These are phyloP conservation scores for Populus alba DNA, from an alignment of 345 rosid genomes.

Conservation along the genomic window DNA sequence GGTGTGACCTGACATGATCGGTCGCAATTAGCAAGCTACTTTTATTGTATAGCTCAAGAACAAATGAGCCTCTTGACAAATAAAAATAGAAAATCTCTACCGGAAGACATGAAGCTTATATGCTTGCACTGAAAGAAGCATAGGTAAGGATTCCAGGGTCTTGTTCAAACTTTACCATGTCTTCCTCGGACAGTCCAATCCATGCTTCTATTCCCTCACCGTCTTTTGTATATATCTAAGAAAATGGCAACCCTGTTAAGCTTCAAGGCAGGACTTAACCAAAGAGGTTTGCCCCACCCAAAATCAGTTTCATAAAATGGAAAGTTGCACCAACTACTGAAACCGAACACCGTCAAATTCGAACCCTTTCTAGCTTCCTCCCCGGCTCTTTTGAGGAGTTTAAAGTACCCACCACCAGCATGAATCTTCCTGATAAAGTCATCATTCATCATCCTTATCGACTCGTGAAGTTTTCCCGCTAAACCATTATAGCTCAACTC, in stretches of 20 bases:
- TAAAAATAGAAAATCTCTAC: not conserved
- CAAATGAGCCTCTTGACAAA: not conserved
- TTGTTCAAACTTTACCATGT: constrained; percentile 20
- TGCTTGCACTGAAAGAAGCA: constrained; percentile 17
- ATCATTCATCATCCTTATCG: constrained; percentile 5
- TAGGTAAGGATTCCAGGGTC: constrained; percentile 13
- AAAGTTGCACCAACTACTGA: constrained; percentile 27
- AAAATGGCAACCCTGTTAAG: constrained; percentile 8
- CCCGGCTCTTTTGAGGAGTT: not conserved
- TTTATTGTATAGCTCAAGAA: not conserved
- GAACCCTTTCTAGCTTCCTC: not conserved
- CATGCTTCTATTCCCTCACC: constrained; percentile 31
- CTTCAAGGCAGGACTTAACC: constrained; percentile 16
- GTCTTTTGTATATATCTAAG: constrained; percentile 13
- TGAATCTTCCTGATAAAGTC: constrained; percentile 22
- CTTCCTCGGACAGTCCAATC: constrained; percentile 25
- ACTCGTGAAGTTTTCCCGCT: constrained; percentile 12
- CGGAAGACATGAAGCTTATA: not conserved
- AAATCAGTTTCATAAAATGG: constrained; percentile 30
- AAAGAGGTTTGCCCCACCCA: constrained; percentile 32
- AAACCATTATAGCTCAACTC: not conserved
- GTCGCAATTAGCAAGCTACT: not conserved
- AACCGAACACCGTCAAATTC: not conserved
- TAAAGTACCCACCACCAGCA: not conserved
- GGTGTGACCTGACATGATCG: too few relatives aligned